Evolutionary conservation across 2,329 filamentous ascomycete species (phyloP).

Genomic region (Hymenoscyphus linearis): DNA sequence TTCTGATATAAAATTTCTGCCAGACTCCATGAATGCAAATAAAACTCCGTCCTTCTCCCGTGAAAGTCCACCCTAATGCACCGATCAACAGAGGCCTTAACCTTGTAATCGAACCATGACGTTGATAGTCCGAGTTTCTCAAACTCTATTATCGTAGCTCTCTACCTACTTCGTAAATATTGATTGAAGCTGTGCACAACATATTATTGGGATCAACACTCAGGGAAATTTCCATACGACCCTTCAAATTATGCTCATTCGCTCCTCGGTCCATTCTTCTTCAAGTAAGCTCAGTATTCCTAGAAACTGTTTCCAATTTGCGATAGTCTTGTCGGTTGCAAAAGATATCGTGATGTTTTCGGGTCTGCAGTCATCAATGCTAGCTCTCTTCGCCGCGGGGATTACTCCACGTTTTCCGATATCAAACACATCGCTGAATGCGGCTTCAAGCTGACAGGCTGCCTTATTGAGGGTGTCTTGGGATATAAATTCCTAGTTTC

Average conservation of each 20-base stretch:
- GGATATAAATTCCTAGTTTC: conserved; percentile 22
- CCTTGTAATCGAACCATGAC: neutral
- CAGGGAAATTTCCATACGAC: neutral
- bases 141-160: neutral
- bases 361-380: conserved; percentile 23
- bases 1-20: neutral
- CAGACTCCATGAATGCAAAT: neutral
- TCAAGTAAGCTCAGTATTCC: conserved; percentile 17
- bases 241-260: conserved; percentile 11
- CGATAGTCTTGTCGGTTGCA: conserved; percentile 15
- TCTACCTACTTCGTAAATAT: neutral
- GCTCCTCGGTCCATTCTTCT: conserved; percentile 21
- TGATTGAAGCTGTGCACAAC: neutral
- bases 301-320: conserved; percentile 21
- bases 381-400: conserved; percentile 23
- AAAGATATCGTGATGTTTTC: conserved; percentile 27
- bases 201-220: neutral
- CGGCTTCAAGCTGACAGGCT: conserved; percentile 22
- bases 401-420: conserved; percentile 23
- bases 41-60: neutral
- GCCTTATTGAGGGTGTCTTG: conserved; percentile 23
- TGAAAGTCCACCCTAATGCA: neutral
- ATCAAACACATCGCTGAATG: conserved; percentile 20
- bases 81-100: neutral
- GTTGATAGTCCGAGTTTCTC: neutral